phyloP scores from a whole-genome alignment of 192 early-diverging fungal genomes.

The Coemansia sp. region DNA sequence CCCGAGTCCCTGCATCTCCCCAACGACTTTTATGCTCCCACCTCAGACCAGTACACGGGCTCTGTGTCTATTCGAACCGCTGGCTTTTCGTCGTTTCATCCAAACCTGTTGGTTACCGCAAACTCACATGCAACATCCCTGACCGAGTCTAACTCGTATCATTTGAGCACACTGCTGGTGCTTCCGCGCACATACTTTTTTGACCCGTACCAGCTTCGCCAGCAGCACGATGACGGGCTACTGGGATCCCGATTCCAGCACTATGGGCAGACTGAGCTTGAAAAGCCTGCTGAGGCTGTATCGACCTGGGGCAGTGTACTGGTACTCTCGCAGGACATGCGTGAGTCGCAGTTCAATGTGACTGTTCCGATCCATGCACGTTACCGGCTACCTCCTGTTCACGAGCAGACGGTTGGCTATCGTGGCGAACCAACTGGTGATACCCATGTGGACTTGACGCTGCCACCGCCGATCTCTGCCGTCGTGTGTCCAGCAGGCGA shows the following conservation, averaged over 20 bases:
- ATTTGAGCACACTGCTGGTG: constrained; percentile 12
- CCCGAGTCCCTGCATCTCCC: constrained; percentile 16
- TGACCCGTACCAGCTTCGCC: constrained; percentile 45
- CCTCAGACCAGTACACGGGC: constrained; percentile 1
- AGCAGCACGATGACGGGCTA: constrained; percentile 8
- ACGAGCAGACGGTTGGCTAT: constrained; percentile 25
- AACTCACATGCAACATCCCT: neutral
- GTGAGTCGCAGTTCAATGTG: constrained; percentile 1
- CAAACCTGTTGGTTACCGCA: constrained; percentile 18
- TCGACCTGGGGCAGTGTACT: constrained; percentile 45
- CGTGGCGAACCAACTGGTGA: constrained; percentile 31
- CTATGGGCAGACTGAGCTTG: constrained; percentile 41
- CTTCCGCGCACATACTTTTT: constrained; percentile 49
- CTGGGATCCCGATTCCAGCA: constrained; percentile 16
- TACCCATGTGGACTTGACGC: constrained; percentile 33
- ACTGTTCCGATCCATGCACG: constrained; percentile 44
- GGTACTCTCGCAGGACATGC: constrained; percentile 15
- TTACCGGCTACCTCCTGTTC: constrained; percentile 36
- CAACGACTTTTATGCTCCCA: constrained; percentile 5
- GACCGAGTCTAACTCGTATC: constrained; percentile 7
- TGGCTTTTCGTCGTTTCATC: constrained; percentile 46
- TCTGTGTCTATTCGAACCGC: constrained; percentile 1
- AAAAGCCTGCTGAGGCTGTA: constrained; percentile 42
- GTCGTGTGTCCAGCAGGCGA: constrained; percentile 22
- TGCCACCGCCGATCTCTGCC: constrained; percentile 36